Conservation (phyloP, 2,329 filamentous ascomycete genomes). For the Aspergillus uvarum region DNA sequence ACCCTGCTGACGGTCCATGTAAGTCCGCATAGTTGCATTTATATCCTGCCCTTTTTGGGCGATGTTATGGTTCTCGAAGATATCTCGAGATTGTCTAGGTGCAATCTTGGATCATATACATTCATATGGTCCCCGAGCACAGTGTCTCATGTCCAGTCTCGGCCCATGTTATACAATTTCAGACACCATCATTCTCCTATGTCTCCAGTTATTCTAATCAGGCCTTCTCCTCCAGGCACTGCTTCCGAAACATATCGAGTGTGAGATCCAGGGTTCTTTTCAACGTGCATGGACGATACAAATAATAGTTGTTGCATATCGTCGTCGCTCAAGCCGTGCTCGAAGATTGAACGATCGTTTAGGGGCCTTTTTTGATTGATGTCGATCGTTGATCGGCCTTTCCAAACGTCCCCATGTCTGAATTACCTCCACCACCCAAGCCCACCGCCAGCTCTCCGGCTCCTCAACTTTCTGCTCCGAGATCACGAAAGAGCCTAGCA, state of each 20-base stretch:
- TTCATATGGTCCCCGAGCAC: background rate
- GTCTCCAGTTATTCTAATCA: background rate
- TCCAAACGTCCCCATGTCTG: slow-evolving; percentile 45
- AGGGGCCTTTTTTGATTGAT: background rate
- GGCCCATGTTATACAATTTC: background rate
- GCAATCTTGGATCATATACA: background rate
- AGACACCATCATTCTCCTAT: background rate
- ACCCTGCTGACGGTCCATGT: background rate
- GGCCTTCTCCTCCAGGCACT: background rate
- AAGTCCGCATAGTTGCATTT: background rate
- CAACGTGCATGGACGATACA: background rate
- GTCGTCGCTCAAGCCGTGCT: background rate
- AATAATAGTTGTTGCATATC: background rate
- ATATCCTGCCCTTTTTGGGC: background rate
- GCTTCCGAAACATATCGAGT: background rate
- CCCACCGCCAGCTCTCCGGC: slow-evolving; percentile 66
- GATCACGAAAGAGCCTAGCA: slow-evolving; percentile 67
- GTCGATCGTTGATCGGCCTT: background rate
- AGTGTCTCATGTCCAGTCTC: background rate
- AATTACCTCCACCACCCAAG: slow-evolving; percentile 65
- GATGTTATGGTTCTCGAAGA: background rate
- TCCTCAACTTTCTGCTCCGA: slow-evolving; percentile 71
- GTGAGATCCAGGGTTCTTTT: background rate
- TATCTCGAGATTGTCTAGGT: background rate
- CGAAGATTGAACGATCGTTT: background rate